Evolutionary conservation across 2,329 filamentous ascomycete species (phyloP), one percentile per base, ranked within the genome.

Genomic region (Juglanconis juglandina): DNA sequence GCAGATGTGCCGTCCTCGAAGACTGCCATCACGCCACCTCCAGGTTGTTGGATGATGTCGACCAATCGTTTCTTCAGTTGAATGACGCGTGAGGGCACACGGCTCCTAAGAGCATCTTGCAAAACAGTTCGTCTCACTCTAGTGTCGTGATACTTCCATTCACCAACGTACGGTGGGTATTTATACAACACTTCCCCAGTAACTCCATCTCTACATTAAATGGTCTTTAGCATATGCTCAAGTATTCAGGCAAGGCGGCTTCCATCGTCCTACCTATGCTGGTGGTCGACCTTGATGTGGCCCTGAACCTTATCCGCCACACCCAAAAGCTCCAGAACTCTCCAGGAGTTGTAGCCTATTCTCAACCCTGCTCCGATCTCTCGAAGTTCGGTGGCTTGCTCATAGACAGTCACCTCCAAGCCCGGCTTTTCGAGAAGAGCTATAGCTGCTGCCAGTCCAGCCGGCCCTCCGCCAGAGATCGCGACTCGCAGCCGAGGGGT

Each of bases 281-380:
- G 58, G n/a, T 60, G 58, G 13, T 60, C 39, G 37, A 60, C 39
- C 37, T 60, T 60, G 58, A 60, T 37, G 14, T 60, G 58, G 8
- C 52, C 52, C 2, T 50, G 47, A 6, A 60, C 58, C 46, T 46
- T 51, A n/a, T 60, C 52, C 1, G 52, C 58, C 17, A 60, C 52
- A 10, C 52, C 58, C 17, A 60, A 35, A 39, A 60, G 58, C n/a
- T 56, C 58, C 10, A 60, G 58, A 8, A 60, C 52, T 37, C 52
- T 60, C 58, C 58, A 60, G 7, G 58, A 60, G 10, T 60, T 60
- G 39, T 60, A 60, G 3, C 58, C 58, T 5, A 60, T 52, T 17
- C 58, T 44, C 39, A 60, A 17, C 1, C 58, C 58, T 3, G 58
- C 58, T 2, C 58, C 58, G 2, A 60, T 53, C 13, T 60, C 58